Base-by-base conservation (phyloP, 1,139 yeast genomes). In the Pichia sp. region DNA sequence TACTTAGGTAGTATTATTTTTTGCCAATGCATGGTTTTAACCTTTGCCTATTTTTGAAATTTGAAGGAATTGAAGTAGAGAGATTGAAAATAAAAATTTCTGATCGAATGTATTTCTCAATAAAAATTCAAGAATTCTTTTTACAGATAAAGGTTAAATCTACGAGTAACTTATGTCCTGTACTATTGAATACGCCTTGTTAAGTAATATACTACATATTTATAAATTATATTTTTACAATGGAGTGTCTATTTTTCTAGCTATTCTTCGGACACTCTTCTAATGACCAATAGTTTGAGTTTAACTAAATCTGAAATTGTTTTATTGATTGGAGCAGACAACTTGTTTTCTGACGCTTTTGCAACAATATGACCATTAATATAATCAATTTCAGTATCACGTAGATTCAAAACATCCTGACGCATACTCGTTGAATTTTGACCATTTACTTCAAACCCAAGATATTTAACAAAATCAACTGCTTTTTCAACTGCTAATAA, bases 361-460 rank as follows among this genome's bases (percentile, higher is more conserved):
- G 62, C 64, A 4, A 77, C 81, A 22, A 90, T 73, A 62, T 80
- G 85, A 2, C 96, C 97, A 64, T 89, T 91, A 55, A 91, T 83
- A 66, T 78, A 85, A 55, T 84, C 85, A 33, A 91, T 78, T 64
- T 91, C 99, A 0, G 95, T 85, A 29, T 73, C 74, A 57, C 82
- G 75, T 50, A 81, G 71, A 57, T 76, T 72, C 46, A 79, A 67
- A 1, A 86, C 75, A 62, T 91, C 98, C 59, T 87, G 89, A 61
- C 96, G 76, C 98, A 91, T 93, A 2, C 96, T 87, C 10, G 95
- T 82, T 50, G 85, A 80, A 68, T 90, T 93, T 46, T 73, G 67
- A 0, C 78, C 75, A 47, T 65, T 64, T 28, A 64, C 34, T 2
- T 48, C 50, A 38, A 60, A 59, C 3, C 70, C 70, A 42, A 59